Base-by-base conservation (phyloP, 73 alveolate genomes). In the Symbiodinium pilosum region DNA sequence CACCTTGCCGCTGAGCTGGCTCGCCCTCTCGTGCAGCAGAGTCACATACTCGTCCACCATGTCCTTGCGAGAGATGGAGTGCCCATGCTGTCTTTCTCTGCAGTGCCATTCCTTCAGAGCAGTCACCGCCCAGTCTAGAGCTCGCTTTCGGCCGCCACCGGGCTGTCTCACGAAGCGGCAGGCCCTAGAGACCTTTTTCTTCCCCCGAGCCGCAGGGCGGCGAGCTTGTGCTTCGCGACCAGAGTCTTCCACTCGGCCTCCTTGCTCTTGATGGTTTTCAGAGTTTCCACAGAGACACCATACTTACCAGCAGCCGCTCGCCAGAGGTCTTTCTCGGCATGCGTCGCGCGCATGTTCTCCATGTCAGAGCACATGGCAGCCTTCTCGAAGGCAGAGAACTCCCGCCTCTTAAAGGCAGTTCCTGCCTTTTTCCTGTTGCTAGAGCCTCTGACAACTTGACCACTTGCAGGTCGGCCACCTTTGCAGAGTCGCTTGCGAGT, bases 61-160 rank as follows among this genome's bases (percentile, higher is more conserved):
- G 32, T 84, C 92, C 8, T 20, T 30, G n/a, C 4, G 6, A 4
- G 73, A 7, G 39, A 84, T n/a, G 69, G 42, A 16, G 71, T 84
- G 92, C 26, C 92, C 92, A 43, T 36, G 47, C 28, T 36, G 43
- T 30, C 92, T 41, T 28, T 84, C 92, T 3, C 32, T 24, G 16
- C 43, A 5, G 73, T 40, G 92, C 92, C 92, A 84, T 12, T 84
- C 73, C 21, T 18, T 43, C 71, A 84, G 16, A 16, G n/a, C 73
- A 41, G 69, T 5, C 28, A 84, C 40, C 43, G 43, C 14, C 28
- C n/a, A 68, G 16, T 40, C 43, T 68, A 43, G 43, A 28, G 68
- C 71, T n/a, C 32, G 73, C 59, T 84, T 41, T 11, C 92, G 43
- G 4, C 92, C 92, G 6, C 73, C 92, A 7, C 92, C 92, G 6